A percentile compares a stretch with the other conserved stretches of the same genome.
These are phyloP conservation scores for Papilionanthe hybrid DNA, from an alignment of 116 monocot genomes.

Conservation along the genomic window DNA sequence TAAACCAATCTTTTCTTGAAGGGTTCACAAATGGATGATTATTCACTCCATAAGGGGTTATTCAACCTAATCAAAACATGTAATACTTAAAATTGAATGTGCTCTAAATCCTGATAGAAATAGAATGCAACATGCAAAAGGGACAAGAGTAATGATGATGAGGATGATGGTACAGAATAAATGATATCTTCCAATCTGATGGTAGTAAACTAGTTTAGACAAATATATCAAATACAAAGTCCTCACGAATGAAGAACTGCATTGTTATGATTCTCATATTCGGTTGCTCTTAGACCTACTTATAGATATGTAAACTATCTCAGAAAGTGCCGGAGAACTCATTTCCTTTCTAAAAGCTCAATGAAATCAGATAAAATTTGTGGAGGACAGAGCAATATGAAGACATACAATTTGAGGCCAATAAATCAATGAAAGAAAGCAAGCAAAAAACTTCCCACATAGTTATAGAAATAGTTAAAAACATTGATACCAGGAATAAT, in stretches of 20 bases:
- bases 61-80: neutral
- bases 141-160: neutral
- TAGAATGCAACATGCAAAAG: neutral
- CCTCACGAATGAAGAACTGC: neutral
- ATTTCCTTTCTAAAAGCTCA: neutral
- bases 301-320: neutral
- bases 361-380: neutral
- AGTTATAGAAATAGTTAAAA: neutral
- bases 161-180: neutral
- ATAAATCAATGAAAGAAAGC: neutral
- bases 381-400: neutral
- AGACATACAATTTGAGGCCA: neutral
- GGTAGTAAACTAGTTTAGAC: neutral
- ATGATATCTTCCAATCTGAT: neutral
- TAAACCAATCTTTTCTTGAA: neutral
- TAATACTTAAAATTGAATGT: neutral
- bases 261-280: neutral
- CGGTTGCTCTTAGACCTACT: neutral
- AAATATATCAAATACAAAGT: neutral
- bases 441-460: neutral
- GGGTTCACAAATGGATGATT: neutral
- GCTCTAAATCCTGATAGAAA: neutral
- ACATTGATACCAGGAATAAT: conserved; percentile 30
- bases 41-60: neutral
- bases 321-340: neutral